Evolutionary conservation across 2,329 filamentous ascomycete genomes (phyloP), one percentile per base, ranked within the genome.

Genomic region (Diplodia seriata): DNA sequence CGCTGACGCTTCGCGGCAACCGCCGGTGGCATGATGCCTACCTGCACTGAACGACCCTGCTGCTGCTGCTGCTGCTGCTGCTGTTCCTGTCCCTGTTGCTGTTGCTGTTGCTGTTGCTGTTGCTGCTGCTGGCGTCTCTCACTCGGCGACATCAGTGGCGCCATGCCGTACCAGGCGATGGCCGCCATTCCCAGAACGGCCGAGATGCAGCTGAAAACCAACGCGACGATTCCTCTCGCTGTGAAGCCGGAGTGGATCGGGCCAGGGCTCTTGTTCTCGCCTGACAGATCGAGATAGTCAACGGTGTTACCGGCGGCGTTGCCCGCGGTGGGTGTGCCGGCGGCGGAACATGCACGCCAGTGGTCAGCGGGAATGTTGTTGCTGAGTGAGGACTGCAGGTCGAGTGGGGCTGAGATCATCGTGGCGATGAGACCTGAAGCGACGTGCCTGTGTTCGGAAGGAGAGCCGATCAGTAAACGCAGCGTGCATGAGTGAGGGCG

Each of bases 301-400:
- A 78, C 76, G 0, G 86, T 89, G 73, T 93, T 93, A 0, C 84
- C 92, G 0, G 91, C 92, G 0, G 92, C 92, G 73, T 95, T 95
- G 4, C 92, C 92, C 3, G 74, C 73, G 0, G 80, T 85, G 0
- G 86, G 83, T 0, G 87, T 77, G 7, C 81, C 79, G 0, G 76
- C 81, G 0, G 82, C 85, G 5, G 79, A 79, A 75, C 91, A 94
- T 3, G 80, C 85, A 7, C 86, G 85, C 51, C 84, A 79, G 72
- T 91, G 88, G 69, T 89, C 84, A 33, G 83, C 75, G 0, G 91
- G 91, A 23, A 96, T 85, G 0, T 78, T 80, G 43, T 90, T 72
- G 0, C 78, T 85, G 38, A 90, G 72, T 0, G 78, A 81, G 49
- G 78, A 72, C 69, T 85, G 77, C 0, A 95, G 75, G 20, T 87